phyloP scores from a whole-genome alignment of 2,329 filamentous ascomycete species.

The Periglandula ipomoeae region DNA sequence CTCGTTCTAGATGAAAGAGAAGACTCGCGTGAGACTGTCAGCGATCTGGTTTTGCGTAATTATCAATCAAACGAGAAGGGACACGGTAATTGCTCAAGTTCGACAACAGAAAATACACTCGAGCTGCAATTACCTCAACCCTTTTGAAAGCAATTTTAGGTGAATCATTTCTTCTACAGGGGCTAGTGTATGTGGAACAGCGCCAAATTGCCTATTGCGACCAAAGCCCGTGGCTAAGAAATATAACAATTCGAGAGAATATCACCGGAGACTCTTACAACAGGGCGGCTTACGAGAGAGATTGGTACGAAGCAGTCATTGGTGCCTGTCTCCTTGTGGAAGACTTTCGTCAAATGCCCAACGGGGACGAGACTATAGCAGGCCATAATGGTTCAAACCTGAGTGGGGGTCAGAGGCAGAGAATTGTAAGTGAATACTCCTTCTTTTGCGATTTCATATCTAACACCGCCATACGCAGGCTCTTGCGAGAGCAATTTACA shows the following conservation, averaged over 20 bases:
- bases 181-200: slow-evolving; percentile 7
- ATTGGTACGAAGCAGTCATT: slow-evolving; percentile 11
- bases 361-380: slow-evolving; percentile 21
- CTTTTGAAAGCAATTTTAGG: slow-evolving; percentile 9
- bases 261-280: slow-evolving; percentile 15
- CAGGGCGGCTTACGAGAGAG: slow-evolving; percentile 9
- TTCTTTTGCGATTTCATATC: neutral
- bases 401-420: slow-evolving; percentile 28
- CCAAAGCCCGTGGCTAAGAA: slow-evolving; percentile 13
- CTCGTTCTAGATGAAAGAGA: no score
- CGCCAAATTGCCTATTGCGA: slow-evolving; percentile 14
- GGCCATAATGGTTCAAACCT: slow-evolving; percentile 26
- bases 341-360: slow-evolving; percentile 18
- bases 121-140: slow-evolving; percentile 1
- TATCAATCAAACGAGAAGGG: slow-evolving; percentile 16
- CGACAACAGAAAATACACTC: no score
- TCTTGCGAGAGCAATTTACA: slow-evolving; percentile 33
- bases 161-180: slow-evolving; percentile 7
- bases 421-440: slow-evolving; percentile 22
- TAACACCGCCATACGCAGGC: no score
- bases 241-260: slow-evolving; percentile 14
- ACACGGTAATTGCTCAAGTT: neutral
- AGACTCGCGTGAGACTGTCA: slow-evolving; percentile 20
- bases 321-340: slow-evolving; percentile 13
- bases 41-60: slow-evolving; percentile 28